These are phyloP conservation scores for Colletotrichum tanaceti DNA, from an alignment of 2,329 filamentous ascomycete genomes.

Conservation along the genomic window DNA sequence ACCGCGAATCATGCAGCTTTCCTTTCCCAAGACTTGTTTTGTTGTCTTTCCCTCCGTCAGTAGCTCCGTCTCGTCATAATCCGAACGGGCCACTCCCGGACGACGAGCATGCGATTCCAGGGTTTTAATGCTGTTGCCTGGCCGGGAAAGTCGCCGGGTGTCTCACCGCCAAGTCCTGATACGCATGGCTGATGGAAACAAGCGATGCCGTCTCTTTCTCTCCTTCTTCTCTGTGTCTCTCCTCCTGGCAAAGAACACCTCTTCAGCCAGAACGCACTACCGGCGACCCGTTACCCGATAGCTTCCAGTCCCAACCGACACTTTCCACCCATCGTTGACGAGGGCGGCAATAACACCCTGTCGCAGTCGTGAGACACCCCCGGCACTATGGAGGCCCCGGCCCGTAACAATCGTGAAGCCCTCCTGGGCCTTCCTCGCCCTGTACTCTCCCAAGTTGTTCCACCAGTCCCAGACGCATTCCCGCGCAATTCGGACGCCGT, in stretches of 20 bases:
- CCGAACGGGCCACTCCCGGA: background rate
- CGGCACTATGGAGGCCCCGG: conserved; percentile 79
- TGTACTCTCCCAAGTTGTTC: conserved; percentile 74
- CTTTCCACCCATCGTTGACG: conserved; percentile 83
- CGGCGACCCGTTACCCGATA: conserved; percentile 74
- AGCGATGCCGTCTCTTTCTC: background rate
- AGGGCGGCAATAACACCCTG: conserved; percentile 83
- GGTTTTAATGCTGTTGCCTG: conserved; percentile 29
- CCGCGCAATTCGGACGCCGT: conserved; percentile 82
- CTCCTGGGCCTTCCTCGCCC: conserved; percentile 60
- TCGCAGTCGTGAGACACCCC: conserved; percentile 80
- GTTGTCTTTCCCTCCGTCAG: background rate
- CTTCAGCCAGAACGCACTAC: conserved; percentile 42
- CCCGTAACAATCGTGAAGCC: conserved; percentile 85
- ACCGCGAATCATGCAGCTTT: background rate
- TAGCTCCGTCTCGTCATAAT: background rate
- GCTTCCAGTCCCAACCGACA: conserved; percentile 77
- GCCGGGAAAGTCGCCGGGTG: background rate
- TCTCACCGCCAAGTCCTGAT: background rate
- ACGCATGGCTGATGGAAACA: conserved; percentile 17
- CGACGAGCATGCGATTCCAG: conserved; percentile 17
- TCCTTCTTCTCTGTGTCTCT: too few species aligned
- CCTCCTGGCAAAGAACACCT: background rate
- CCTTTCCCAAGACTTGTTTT: background rate
- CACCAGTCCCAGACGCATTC: conserved; percentile 80